These are phyloP conservation scores for Talaromyces sp. DNA, from an alignment of 2,329 filamentous ascomycete genomes.

Conservation along the genomic window DNA sequence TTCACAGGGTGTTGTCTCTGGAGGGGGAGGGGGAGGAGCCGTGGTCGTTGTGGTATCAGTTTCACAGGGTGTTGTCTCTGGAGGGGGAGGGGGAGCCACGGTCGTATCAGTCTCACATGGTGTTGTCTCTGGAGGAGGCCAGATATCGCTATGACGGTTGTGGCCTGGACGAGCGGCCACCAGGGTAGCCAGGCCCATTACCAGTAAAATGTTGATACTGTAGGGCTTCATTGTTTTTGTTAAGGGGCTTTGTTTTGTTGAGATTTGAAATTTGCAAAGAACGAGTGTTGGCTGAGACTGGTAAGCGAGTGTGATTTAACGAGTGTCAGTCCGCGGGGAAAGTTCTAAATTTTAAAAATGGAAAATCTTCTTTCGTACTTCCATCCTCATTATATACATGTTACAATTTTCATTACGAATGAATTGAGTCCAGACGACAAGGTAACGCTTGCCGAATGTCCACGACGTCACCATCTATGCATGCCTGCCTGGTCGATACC, in stretches of 20 bases:
- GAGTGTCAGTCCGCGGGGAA: not conserved
- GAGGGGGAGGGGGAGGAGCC: not conserved
- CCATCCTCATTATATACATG: constrained; percentile 2
- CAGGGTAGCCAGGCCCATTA: not conserved
- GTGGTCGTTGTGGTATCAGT: not conserved
- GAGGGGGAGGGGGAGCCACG: not conserved
- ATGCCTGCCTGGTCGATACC: not conserved
- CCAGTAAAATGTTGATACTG: not conserved
- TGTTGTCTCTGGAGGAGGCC: not conserved
- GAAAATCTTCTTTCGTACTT: constrained; percentile 1
- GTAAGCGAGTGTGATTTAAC: constrained; percentile 2
- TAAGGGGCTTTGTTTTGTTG: not conserved
- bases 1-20: not conserved
- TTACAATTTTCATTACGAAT: not conserved
- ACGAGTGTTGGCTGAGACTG: constrained; percentile 7
- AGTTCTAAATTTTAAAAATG: not conserved
- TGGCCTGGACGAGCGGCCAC: not conserved
- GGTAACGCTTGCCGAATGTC: not conserved
- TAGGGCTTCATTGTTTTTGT: constrained; percentile 3
- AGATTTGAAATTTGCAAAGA: not conserved
- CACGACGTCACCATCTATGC: not conserved
- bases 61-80: not conserved
- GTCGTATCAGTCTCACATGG: not conserved
- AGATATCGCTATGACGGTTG: not conserved
- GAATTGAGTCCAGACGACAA: not conserved